phyloP scores from a whole-genome alignment of 371 early-diverging fungal genomes.

The Smittium culicis region DNA sequence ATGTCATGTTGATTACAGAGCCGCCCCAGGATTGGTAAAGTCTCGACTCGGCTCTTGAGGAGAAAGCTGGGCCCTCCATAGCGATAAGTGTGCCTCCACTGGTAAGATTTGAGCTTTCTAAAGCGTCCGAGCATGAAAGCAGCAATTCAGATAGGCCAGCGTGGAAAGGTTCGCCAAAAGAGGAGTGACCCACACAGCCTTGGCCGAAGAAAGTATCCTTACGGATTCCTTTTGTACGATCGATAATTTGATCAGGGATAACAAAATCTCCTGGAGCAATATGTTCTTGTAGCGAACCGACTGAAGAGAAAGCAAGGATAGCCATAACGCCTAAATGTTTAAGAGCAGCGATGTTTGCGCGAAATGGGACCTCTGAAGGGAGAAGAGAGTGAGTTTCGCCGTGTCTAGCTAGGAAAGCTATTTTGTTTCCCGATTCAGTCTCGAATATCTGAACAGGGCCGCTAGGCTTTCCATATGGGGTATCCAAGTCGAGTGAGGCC shows the following conservation, averaged over 20 bases:
- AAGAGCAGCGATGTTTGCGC: slow-evolving; percentile 95
- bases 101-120: slow-evolving; percentile 40
- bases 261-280: slow-evolving; percentile 90
- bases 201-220: slow-evolving; percentile 70
- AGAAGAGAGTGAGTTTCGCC: slow-evolving; percentile 73
- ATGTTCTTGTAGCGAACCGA: slow-evolving; percentile 82
- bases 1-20: slow-evolving; percentile 95
- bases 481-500: slow-evolving; percentile 70
- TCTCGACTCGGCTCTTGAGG: slow-evolving; percentile 90
- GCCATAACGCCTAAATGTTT: slow-evolving; percentile 83
- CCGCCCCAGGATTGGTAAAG: slow-evolving; percentile 87
- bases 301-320: slow-evolving; percentile 89
- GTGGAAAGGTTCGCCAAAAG: slow-evolving; percentile 93
- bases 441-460: slow-evolving; percentile 45
- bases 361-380: slow-evolving; percentile 83
- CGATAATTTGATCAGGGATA: slow-evolving; percentile 82
- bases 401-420: slow-evolving; percentile 94
- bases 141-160: slow-evolving; percentile 56
- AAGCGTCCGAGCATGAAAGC: slow-evolving; percentile 35
- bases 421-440: slow-evolving; percentile 55
- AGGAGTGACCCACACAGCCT: slow-evolving; percentile 77
- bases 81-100: slow-evolving; percentile 72
- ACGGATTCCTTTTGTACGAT: slow-evolving; percentile 87
- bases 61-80: slow-evolving; percentile 97
- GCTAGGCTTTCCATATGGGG: slow-evolving; percentile 63